Conservation (phyloP, 768 basidiomycete genomes). For the Lactifluus hygrophoroides region DNA sequence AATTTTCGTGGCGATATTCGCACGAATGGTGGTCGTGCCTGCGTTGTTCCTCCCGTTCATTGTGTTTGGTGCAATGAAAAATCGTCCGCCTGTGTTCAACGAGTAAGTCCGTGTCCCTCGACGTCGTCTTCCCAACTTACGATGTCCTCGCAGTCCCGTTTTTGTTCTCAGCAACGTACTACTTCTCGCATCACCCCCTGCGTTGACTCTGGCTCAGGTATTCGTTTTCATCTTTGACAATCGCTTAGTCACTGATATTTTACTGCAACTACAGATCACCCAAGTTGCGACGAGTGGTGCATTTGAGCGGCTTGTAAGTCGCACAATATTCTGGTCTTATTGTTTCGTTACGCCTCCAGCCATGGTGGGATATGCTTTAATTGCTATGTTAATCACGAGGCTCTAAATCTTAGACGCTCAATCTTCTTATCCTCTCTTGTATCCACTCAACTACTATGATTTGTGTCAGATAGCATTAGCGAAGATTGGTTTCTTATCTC, state of each 20-base stretch:
- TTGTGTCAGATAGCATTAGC: background rate
- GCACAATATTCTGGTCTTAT: conserved; percentile 92
- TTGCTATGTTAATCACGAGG: conserved; percentile 58
- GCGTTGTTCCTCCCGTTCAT: conserved; percentile 70
- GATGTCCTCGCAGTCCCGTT: conserved; percentile 49
- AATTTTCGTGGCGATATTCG: conserved; percentile 70
- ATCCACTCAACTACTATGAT: background rate
- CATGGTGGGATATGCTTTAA: conserved; percentile 68
- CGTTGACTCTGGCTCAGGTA: conserved; percentile 57
- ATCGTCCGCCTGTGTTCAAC: conserved; percentile 55
- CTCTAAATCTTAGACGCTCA: no score
- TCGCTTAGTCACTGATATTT: conserved; percentile 26
- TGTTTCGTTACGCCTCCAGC: conserved; percentile 81
- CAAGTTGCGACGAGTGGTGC: conserved; percentile 79
- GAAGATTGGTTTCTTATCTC: background rate
- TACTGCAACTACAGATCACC: conserved; percentile 47
- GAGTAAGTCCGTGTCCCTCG: conserved; percentile 48
- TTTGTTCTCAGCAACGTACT: conserved; percentile 82
- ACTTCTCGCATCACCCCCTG: conserved; percentile 76
- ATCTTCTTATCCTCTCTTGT: background rate
- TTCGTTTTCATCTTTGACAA: conserved; percentile 2
- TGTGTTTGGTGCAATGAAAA: conserved; percentile 48
- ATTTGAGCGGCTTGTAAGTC: conserved; percentile 84
- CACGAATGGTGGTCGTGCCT: conserved; percentile 85
- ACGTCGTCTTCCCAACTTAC: background rate